Evolutionary conservation across 2,329 filamentous ascomycete genomes (phyloP), one percentile per base, ranked within the genome.

Genomic region (Ascomycota sp.): DNA sequence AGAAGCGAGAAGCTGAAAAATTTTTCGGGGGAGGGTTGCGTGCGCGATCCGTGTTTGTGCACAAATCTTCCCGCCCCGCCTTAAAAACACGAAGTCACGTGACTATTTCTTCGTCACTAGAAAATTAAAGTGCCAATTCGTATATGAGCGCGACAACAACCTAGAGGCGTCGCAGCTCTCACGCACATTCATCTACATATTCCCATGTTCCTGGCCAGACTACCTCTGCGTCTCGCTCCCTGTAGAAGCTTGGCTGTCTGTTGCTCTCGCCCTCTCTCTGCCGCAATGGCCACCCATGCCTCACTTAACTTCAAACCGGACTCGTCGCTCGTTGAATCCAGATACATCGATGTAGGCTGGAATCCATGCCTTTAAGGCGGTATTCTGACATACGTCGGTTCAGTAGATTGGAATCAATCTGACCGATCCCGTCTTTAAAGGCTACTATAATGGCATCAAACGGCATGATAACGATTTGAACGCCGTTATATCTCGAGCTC

Each of bases 331-430:
- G 52, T 53, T 33, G 41, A 35, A 9, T 65, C 66, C 8, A 57
- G 66, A 43, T 75, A 71, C 41, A 63, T 73, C 36, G 69, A 75
- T 64, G 69, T 74, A 56, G 21, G 21, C 21, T 23, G 7, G 10
- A 7, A 7, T 10, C 7, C 21, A 23, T 10, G n/a, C 20, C 33
- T 32, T 25, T 28, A 30, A 30, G 20, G n/a, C n/a, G n/a, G n/a
- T n/a, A n/a, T n/a, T n/a, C 29, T 34, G 25, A 34, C 28, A 15
- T 10, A 11, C 11, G 5, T 7, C 22, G 23, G 23, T 37, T 39
- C 23, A 42, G 37, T 46, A 75, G 70, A 75, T 98, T 45, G 89
- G 86, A 33, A 94, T 98, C 61, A 98, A 98, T 52, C 67, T 98
- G 32, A 79, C 85, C 31, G 89, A 98, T 46, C 79, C 80, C 30